Percentiles rank a stretch among this genome's conserved stretches.
These are phyloP conservation scores for Coprinopsis strossmayeri DNA, from an alignment of 768 basidiomycete genomes.

Conservation along the genomic window DNA sequence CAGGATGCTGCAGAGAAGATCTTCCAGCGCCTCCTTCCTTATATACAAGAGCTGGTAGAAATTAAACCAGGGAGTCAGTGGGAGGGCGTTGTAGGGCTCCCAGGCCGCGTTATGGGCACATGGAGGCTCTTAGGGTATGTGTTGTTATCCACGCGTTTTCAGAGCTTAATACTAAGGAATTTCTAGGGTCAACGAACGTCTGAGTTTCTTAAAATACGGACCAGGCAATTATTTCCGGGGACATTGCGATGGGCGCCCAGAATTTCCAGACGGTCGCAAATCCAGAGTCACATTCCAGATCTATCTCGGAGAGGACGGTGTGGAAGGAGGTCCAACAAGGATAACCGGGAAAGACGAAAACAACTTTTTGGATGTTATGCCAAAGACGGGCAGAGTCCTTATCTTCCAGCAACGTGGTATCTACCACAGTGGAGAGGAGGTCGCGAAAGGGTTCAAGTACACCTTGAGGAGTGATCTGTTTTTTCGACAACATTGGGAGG, in stretches of 20 bases:
- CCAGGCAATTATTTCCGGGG: slow-evolving; percentile 35
- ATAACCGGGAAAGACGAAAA: slow-evolving; percentile 24
- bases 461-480: slow-evolving; percentile 36
- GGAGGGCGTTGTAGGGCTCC: slow-evolving; percentile 23
- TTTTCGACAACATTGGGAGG: slow-evolving; percentile 16
- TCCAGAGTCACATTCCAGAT: slow-evolving; percentile 38
- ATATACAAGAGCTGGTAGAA: slow-evolving; percentile 30
- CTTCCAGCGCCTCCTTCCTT: slow-evolving; percentile 29
- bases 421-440: slow-evolving; percentile 37
- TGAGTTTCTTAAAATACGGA: slow-evolving; percentile 39
- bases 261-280: slow-evolving; percentile 30
- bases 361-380: slow-evolving; percentile 32
- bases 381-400: slow-evolving; percentile 35
- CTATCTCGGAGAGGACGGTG: slow-evolving; percentile 33
- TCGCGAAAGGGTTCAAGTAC: slow-evolving; percentile 32
- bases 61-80: slow-evolving; percentile 26
- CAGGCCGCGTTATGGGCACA: slow-evolving; percentile 18
- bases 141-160: too few relatives aligned
- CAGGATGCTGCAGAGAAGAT: slow-evolving; percentile 25
- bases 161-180: too few relatives aligned
- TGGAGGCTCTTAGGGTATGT: slow-evolving; percentile 31
- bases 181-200: slow-evolving; percentile 33
- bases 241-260: slow-evolving; percentile 31
- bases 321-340: slow-evolving; percentile 36
- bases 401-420: slow-evolving; percentile 39